A percentile compares a stretch with the other conserved stretches of the same genome.
These are phyloP conservation scores for Biscutella auriculata DNA, from an alignment of 441 rosid genomes.

Conservation along the genomic window DNA sequence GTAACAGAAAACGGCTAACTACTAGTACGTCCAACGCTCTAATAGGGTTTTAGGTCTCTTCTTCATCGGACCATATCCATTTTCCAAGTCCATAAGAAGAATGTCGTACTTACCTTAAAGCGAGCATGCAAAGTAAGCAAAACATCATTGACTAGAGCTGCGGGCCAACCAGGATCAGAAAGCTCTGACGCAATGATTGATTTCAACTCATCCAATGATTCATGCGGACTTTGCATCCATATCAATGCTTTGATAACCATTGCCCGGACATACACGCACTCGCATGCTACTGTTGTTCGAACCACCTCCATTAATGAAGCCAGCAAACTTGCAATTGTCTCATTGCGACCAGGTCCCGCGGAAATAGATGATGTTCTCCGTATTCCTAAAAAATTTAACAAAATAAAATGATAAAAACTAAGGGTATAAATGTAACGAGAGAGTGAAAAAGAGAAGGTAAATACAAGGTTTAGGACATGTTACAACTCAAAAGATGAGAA, in stretches of 20 bases:
- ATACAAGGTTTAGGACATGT: not conserved
- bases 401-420: not conserved
- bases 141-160: slow-evolving; percentile 84
- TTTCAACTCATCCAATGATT: slow-evolving; percentile 87
- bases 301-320: slow-evolving; percentile 99
- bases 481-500: not conserved
- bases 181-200: slow-evolving; percentile 98
- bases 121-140: slow-evolving; percentile 99
- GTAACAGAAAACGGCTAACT: too few relatives aligned
- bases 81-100: too few relatives aligned
- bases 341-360: slow-evolving; percentile 67
- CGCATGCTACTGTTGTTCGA: slow-evolving; percentile 98
- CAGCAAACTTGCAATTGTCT: slow-evolving; percentile 79
- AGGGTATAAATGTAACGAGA: not conserved
- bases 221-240: slow-evolving; percentile 99
- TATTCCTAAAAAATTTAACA: slow-evolving; percentile 33
- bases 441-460: not conserved
- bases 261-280: slow-evolving; percentile 95
- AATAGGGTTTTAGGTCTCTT: too few relatives aligned
- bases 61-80: too few relatives aligned
- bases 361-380: slow-evolving; percentile 58
- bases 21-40: too few relatives aligned
- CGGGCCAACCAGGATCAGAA: slow-evolving; percentile 98
- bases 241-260: slow-evolving; percentile 98
- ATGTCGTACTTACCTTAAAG: slow-evolving; percentile 58